Conservation (phyloP, 352 stramenopile species). For the Aphanomyces stellatus region DNA sequence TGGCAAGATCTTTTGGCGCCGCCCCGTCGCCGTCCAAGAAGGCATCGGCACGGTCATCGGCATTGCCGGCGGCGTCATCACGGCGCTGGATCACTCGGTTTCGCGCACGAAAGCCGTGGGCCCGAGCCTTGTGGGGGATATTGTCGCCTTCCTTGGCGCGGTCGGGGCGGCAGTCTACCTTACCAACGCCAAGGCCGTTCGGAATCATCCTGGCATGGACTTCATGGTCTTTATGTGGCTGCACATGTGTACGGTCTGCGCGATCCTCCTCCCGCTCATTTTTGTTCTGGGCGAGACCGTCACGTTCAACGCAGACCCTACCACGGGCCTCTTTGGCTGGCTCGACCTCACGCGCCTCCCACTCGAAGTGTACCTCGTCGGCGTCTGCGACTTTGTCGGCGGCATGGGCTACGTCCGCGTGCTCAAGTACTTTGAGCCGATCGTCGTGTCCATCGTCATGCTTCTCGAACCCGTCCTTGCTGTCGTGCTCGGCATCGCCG, state of each 20-base stretch:
- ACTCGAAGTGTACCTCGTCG: slow-evolving; percentile 76
- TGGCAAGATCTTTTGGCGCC: slow-evolving; percentile 44
- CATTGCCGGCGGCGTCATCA: slow-evolving; percentile 66
- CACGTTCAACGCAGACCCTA: slow-evolving; percentile 54
- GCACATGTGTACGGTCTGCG: slow-evolving; percentile 55
- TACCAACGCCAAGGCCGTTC: slow-evolving; percentile 59
- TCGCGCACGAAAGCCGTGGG: slow-evolving; percentile 23
- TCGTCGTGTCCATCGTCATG: slow-evolving; percentile 85
- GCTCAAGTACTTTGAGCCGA: slow-evolving; percentile 89
- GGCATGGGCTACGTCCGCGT: slow-evolving; percentile 81
- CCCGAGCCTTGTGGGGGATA: slow-evolving; percentile 49
- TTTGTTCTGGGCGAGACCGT: slow-evolving; percentile 25
- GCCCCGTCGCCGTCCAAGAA: slow-evolving; percentile 68
- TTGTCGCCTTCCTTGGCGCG: slow-evolving; percentile 63
- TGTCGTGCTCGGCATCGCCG: slow-evolving; percentile 59
- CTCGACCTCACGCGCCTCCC: slow-evolving; percentile 43
- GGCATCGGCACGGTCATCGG: slow-evolving; percentile 63
- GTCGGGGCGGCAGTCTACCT: slow-evolving; percentile 67
- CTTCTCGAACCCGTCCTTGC: slow-evolving; percentile 78
- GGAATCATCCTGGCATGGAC: slow-evolving; percentile 41
- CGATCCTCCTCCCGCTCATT: slow-evolving; percentile 48
- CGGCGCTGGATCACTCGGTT: slow-evolving; percentile 51
- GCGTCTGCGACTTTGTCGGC: slow-evolving; percentile 80
- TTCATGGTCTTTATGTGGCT: slow-evolving; percentile 59
- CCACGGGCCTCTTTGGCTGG: slow-evolving; percentile 81